A percentile compares a stretch with the other conserved stretches of the same genome.
phyloP scores from a whole-genome alignment of 306 rosid species.

The Gynostemma pentaphyllum region DNA sequence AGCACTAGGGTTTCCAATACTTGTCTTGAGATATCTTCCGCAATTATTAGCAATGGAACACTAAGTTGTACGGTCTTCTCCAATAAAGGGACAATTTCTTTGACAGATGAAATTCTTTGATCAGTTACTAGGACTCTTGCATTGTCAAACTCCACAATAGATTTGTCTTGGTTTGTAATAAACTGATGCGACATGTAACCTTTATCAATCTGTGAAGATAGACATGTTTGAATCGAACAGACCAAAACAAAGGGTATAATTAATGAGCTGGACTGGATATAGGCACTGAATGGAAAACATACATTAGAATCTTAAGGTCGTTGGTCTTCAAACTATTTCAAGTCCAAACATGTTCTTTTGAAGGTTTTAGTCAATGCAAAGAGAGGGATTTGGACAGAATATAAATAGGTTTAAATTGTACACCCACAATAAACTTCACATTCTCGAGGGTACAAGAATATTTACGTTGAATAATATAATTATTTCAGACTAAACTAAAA shows the following conservation, averaged over 20 bases:
- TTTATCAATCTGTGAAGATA: conserved; percentile 61
- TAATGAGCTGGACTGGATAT: background rate
- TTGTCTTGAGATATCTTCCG: conserved; percentile 66
- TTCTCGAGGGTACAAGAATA: too few relatives aligned
- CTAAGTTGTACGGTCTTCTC: conserved; percentile 85
- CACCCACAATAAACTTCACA: too few relatives aligned
- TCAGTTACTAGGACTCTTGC: conserved; percentile 89
- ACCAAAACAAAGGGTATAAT: background rate
- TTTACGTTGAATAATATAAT: too few relatives aligned
- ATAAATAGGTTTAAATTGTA: too few relatives aligned
- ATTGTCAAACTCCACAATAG: conserved; percentile 74
- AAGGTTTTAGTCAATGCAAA: too few relatives aligned
- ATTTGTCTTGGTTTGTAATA: conserved; percentile 78
- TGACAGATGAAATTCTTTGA: conserved; percentile 66
- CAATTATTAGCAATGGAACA: conserved; percentile 78
- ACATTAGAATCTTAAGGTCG: background rate
- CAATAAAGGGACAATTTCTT: conserved; percentile 68
- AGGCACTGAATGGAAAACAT: background rate
- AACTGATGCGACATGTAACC: conserved; percentile 91
- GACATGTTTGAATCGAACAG: conserved; percentile 9
- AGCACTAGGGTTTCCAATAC: conserved; percentile 74
- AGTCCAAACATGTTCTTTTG: background rate
- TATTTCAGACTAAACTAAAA: too few relatives aligned
- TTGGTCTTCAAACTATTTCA: background rate
- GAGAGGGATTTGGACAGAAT: too few relatives aligned